Percentiles rank a stretch among this genome's conserved stretches.
These are phyloP conservation scores for Globisporangium barbulae DNA, from an alignment of 352 stramenopile species.

Conservation along the genomic window DNA sequence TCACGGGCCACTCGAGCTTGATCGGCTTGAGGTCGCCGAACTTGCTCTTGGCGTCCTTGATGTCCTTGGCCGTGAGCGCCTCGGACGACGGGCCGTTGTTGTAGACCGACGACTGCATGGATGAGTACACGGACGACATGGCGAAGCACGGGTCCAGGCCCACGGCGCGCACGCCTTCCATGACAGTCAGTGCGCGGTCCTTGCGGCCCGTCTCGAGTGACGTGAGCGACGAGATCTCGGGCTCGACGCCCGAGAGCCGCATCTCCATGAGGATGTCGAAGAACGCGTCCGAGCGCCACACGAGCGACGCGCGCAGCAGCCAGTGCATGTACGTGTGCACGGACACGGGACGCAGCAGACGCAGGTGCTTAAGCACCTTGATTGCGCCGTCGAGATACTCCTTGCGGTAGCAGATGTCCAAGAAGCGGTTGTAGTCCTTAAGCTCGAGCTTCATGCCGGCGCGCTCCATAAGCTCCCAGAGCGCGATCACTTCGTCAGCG, in stretches of 20 bases:
- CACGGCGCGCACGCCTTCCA: conserved; percentile 82
- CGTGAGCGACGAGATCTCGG: conserved; percentile 80
- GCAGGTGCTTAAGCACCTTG: conserved; percentile 74
- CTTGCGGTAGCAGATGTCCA: conserved; percentile 76
- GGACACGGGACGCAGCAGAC: conserved; percentile 51
- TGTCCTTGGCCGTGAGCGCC: conserved; percentile 43
- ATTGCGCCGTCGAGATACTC: conserved; percentile 79
- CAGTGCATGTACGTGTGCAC: conserved; percentile 86
- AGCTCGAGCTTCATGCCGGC: conserved; percentile 53
- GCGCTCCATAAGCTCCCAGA: conserved; percentile 69
- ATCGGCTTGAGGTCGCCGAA: conserved; percentile 58
- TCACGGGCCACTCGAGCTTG: conserved; percentile 66
- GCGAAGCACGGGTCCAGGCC: conserved; percentile 82
- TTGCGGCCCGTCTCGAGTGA: conserved; percentile 83
- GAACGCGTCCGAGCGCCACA: conserved; percentile 81
- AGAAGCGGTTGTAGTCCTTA: conserved; percentile 60
- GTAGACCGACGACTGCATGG: conserved; percentile 74
- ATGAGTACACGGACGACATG: conserved; percentile 83
- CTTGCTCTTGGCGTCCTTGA: conserved; percentile 49
- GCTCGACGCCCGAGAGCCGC: conserved; percentile 73
- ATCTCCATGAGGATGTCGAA: conserved; percentile 88
- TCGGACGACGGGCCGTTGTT: conserved; percentile 54
- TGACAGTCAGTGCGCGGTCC: conserved; percentile 81
- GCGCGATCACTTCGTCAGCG: conserved; percentile 56
- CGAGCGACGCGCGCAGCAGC: conserved; percentile 70